Conservation (phyloP, 371 early-diverging fungal genomes). For the Mortierella sp. region DNA sequence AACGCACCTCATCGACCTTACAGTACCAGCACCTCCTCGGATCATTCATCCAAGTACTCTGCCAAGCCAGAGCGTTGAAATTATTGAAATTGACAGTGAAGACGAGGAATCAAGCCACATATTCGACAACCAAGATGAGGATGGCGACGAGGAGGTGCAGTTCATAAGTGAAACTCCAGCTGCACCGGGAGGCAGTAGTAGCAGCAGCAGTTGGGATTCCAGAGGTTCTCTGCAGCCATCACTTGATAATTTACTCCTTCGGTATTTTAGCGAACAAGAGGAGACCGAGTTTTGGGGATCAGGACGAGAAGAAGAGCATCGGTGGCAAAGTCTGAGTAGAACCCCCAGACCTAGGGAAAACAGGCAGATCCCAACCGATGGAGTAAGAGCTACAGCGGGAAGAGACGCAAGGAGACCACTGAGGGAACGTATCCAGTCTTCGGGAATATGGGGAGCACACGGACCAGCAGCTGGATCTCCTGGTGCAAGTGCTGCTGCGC, state of each 20-base stretch:
- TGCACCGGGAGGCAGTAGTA: background rate
- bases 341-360: background rate
- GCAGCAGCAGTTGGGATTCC: background rate
- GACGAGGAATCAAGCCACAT: constrained; percentile 16
- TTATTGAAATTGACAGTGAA: constrained; percentile 35
- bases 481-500: background rate
- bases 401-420: background rate
- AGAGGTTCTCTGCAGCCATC: background rate
- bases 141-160: constrained; percentile 32
- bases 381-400: background rate
- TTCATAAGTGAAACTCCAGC: constrained; percentile 38
- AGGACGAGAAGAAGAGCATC: background rate
- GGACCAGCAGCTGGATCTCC: background rate
- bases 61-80: constrained; percentile 36
- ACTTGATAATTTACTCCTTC: background rate
- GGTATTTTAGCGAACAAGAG: background rate
- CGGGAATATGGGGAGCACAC: background rate
- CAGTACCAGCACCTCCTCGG: constrained; percentile 23
- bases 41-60: constrained; percentile 20
- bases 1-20: constrained; percentile 61
- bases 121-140: background rate
- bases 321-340: background rate
- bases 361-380: background rate
- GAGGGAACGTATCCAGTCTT: background rate
- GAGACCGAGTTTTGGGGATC: background rate